A percentile compares a stretch with the other conserved stretches of the same genome.
These are phyloP conservation scores for Aspergillus hortae DNA, from an alignment of 2,329 filamentous ascomycete genomes.

Conservation along the genomic window DNA sequence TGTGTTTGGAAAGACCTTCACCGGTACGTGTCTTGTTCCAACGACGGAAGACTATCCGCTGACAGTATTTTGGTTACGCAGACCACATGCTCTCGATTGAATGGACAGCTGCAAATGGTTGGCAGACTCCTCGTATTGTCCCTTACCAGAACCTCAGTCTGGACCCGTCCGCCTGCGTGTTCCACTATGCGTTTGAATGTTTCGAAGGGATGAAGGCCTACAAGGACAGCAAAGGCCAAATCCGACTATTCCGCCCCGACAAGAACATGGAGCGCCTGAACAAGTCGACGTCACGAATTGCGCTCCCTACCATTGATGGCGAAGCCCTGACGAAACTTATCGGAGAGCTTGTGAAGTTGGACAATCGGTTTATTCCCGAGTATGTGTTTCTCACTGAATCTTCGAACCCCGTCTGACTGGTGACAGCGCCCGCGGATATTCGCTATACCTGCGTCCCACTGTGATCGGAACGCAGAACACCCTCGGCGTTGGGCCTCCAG, in stretches of 20 bases:
- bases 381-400: constrained; percentile 36
- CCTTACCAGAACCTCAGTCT: constrained; percentile 97
- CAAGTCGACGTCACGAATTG: constrained; percentile 85
- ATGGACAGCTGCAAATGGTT: constrained; percentile 83
- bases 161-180: constrained; percentile 92
- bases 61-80: constrained; percentile 36
- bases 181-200: constrained; percentile 97
- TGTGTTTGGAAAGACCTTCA: constrained; percentile 87
- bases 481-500: constrained; percentile 86
- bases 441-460: constrained; percentile 89
- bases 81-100: constrained; percentile 97
- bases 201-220: constrained; percentile 99
- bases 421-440: constrained; percentile 69
- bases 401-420: not conserved
- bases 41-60: constrained; percentile 8
- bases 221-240: constrained; percentile 73
- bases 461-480: constrained; percentile 97
- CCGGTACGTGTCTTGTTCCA: constrained; percentile 53
- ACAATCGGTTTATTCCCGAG: constrained; percentile 85
- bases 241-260: constrained; percentile 88
- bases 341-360: constrained; percentile 71
- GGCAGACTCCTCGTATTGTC: constrained; percentile 76
- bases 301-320: constrained; percentile 79
- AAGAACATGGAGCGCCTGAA: constrained; percentile 97
- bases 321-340: constrained; percentile 76